Percentiles rank a stretch among this genome's conserved stretches.
These are phyloP conservation scores for Yarrowia osloensis DNA, from an alignment of 805 yeast species.

Conservation along the genomic window DNA sequence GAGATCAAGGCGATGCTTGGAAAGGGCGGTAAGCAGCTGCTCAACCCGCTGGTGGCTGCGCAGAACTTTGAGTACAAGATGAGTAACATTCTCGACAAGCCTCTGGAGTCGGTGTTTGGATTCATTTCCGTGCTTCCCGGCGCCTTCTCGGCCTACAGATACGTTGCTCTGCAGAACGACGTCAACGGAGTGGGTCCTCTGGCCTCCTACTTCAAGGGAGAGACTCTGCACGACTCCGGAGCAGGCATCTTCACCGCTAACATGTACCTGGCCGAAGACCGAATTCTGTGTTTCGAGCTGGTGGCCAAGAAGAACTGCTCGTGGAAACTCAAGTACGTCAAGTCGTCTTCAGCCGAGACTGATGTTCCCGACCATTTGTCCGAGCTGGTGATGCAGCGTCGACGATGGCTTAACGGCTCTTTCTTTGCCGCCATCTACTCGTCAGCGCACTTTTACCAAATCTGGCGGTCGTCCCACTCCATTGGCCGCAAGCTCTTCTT, in stretches of 20 bases:
- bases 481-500: conserved; percentile 65
- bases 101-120: conserved; percentile 93
- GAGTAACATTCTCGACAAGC: conserved; percentile 92
- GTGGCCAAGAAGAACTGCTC: conserved; percentile 77
- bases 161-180: conserved; percentile 67
- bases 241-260: conserved; percentile 89
- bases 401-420: conserved; percentile 97
- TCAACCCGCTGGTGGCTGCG: conserved; percentile 91
- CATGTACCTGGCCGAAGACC: conserved; percentile 96
- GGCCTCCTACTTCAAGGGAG: conserved; percentile 90
- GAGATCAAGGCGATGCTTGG: conserved; percentile 90
- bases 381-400: conserved; percentile 85
- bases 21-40: conserved; percentile 51
- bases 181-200: conserved; percentile 80
- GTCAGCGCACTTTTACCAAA: conserved; percentile 68
- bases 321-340: conserved; percentile 84
- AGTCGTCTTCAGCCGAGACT: conserved; percentile 86
- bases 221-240: conserved; percentile 67
- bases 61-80: conserved; percentile 97
- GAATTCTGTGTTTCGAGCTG: conserved; percentile 90
- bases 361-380: conserved; percentile 91
- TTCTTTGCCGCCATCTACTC: conserved; percentile 93
- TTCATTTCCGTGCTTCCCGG: conserved; percentile 94
- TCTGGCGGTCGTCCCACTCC: conserved; percentile 78
- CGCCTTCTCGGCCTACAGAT: conserved; percentile 93